Evolutionary conservation across 441 rosid genomes (phyloP).

Genomic region (Hypseocharis bilobata): DNA sequence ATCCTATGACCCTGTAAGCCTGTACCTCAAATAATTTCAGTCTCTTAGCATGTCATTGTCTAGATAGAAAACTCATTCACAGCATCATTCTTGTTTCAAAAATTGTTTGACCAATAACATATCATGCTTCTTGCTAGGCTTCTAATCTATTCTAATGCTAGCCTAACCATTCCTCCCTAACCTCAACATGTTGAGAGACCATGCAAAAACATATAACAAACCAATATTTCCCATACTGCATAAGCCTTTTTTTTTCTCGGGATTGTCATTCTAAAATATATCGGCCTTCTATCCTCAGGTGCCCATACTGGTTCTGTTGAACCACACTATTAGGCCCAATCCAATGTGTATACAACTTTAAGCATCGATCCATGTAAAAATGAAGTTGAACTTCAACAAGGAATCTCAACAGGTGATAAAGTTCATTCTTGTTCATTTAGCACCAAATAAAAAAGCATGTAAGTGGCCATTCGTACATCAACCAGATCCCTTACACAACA

Average conservation of each 20-base stretch:
- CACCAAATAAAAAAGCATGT: no score
- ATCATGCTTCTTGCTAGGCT: no score
- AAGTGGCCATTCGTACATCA: not conserved
- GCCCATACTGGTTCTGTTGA: not conserved
- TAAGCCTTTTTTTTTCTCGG: not conserved
- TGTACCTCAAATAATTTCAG: no score
- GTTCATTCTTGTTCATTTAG: not conserved
- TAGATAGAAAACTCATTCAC: no score
- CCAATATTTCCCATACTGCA: not conserved
- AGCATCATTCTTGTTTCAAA: no score
- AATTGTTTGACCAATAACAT: no score
- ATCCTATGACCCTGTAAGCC: no score
- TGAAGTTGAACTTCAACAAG: not conserved
- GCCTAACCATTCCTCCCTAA: not conserved
- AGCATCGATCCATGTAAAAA: not conserved
- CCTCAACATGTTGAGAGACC: not conserved
- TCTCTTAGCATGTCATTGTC: no score
- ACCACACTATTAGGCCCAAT: not conserved
- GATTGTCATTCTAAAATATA: not conserved
- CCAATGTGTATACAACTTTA: not conserved
- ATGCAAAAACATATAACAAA: no score
- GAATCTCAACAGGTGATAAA: not conserved
- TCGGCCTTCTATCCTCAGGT: not conserved
- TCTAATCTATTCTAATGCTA: no score
- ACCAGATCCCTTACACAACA: not conserved